These are phyloP conservation scores for Petunia hybrid DNA, from an alignment of 305 asterid species.

Conservation along the genomic window DNA sequence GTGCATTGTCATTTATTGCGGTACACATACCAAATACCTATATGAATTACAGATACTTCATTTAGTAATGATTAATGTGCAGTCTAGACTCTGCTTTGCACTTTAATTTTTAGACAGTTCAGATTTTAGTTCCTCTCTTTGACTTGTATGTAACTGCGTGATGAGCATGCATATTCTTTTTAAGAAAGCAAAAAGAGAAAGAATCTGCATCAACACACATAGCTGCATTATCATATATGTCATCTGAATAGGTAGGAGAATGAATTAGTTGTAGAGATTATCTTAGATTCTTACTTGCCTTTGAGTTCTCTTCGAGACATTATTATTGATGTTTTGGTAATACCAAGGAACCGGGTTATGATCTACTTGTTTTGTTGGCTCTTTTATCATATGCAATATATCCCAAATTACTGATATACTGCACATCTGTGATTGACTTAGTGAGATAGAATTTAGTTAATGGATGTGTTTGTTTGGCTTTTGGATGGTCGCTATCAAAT, in stretches of 20 bases:
- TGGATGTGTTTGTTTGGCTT: conserved; percentile 14
- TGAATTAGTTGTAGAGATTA: background rate
- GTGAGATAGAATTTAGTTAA: conserved; percentile 18
- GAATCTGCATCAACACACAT: background rate
- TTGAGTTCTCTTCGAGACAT: conserved; percentile 12
- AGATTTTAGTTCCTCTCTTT: background rate
- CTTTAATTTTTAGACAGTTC: background rate
- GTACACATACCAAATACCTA: background rate
- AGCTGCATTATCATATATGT: conserved; percentile 5
- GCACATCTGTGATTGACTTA: background rate
- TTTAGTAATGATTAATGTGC: background rate
- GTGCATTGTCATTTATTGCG: background rate
- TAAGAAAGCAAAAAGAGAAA: too few relatives aligned
- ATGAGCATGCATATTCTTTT: background rate
- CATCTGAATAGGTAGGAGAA: background rate
- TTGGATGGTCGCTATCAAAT: conserved; percentile 23
- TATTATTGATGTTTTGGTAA: background rate
- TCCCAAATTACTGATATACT: background rate
- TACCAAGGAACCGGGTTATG: conserved; percentile 24
- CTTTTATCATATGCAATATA: background rate
- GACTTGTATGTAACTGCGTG: background rate
- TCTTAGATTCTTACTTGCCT: background rate
- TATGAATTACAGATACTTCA: background rate
- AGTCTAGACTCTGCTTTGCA: background rate
- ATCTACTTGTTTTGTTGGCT: conserved; percentile 6